Percentiles rank a stretch among this genome's conserved stretches.
Conservation (phyloP, 1,284 basidiomycete species). For the Irpex sp. region DNA sequence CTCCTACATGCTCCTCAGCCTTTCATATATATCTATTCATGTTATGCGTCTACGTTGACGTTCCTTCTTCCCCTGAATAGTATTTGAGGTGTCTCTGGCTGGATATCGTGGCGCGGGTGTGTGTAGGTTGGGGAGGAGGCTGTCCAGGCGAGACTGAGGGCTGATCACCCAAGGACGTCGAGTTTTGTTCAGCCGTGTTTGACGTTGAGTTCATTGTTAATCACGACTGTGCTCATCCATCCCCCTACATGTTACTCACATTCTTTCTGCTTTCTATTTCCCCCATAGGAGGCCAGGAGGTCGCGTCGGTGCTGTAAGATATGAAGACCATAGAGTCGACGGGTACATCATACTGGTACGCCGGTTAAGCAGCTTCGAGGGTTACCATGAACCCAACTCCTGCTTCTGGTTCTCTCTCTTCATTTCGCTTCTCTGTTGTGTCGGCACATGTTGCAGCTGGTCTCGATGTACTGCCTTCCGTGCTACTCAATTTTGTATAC, state of each 20-base stretch:
- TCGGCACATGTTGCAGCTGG: too few relatives aligned
- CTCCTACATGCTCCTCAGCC: background rate
- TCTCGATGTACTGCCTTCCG: too few relatives aligned
- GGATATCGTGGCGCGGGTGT: background rate
- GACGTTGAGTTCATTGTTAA: background rate
- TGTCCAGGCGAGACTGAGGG: background rate
- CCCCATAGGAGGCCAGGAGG: background rate
- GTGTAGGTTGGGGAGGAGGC: background rate
- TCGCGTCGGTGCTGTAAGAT: background rate
- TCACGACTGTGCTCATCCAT: background rate
- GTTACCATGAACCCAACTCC: background rate
- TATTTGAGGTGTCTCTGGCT: background rate
- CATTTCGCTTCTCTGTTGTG: too few relatives aligned
- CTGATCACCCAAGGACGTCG: background rate
- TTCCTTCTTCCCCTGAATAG: background rate
- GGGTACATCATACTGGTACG: background rate
- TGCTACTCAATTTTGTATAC: too few relatives aligned
- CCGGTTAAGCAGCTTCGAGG: background rate
- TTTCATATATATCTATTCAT: background rate
- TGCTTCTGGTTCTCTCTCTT: too few relatives aligned
- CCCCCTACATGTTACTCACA: background rate
- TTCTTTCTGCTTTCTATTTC: background rate
- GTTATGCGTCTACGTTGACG: background rate
- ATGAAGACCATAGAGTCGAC: background rate
- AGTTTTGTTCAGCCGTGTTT: background rate